A percentile compares a stretch with the other conserved stretches of the same genome.
Evolutionary conservation across 768 basidiomycete genomes (phyloP).

Genomic region (Clavaria fumosa): DNA sequence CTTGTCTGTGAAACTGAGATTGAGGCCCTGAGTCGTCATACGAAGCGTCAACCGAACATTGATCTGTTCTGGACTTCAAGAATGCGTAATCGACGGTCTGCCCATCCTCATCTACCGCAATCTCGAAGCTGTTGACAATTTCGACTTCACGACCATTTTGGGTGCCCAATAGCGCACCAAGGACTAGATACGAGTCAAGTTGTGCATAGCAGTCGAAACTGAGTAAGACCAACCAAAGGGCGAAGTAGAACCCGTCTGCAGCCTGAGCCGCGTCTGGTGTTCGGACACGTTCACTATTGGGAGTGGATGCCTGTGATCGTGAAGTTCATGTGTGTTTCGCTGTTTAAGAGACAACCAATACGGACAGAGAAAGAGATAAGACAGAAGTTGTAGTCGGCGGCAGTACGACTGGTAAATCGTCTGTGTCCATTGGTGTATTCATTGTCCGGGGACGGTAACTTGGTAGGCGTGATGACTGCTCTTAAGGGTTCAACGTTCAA

Average conservation of each 20-base stretch:
- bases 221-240: conserved; percentile 44
- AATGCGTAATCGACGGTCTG: conserved; percentile 68
- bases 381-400: conserved; percentile 59
- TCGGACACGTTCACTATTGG: conserved; percentile 96
- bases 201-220: conserved; percentile 3
- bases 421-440: conserved; percentile 58
- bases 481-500: too few relatives aligned
- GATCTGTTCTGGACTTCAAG: conserved; percentile 67
- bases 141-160: conserved; percentile 92
- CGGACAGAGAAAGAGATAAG: conserved; percentile 60
- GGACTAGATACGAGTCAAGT: conserved; percentile 25
- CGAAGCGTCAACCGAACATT: conserved; percentile 36
- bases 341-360: too few relatives aligned
- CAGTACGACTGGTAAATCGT: conserved; percentile 61
- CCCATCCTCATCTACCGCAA: conserved; percentile 47
- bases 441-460: conserved; percentile 13
- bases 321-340: too few relatives aligned
- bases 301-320: conserved; percentile 66
- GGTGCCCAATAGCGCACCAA: conserved; percentile 88
- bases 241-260: conserved; percentile 44
- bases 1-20: conserved; percentile 47
- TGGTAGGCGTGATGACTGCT: too few relatives aligned
- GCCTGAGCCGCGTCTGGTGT: conserved; percentile 73
- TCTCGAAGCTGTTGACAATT: conserved; percentile 93
- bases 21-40: neutral